Base-by-base conservation (phyloP, 139 green algal species). In the Nannochloris sp. region DNA sequence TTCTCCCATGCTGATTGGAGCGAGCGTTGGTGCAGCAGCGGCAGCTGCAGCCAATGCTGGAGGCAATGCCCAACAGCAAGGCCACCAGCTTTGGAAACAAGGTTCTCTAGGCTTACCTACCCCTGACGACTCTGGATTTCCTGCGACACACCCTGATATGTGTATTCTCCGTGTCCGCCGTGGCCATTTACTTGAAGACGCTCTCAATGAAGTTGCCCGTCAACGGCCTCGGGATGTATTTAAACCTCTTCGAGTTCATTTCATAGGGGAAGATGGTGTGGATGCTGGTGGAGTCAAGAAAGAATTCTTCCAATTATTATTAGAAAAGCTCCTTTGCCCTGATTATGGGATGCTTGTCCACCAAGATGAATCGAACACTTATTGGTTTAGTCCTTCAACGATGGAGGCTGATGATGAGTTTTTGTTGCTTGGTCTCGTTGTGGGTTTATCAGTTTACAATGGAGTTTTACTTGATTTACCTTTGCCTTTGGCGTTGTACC, bases 251-350 rank as follows among this genome's bases (percentile, higher is more conserved):
- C 78, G 88, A 42, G 90, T 97, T 67, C 88, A 97, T 75, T 97
- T 97, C 73, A 97, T 97, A 44, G 88, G 88, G 3, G 90, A 97
- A 81, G 90, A 96, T 25, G 90, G 90, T 60, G 93, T 97, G 31
- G 90, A 97, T 56, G 88, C 86, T 15, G 89, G 89, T 13, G 86
- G 86, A 37, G 83, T 95, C 29, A 90, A 90, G 73, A 96, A 95
- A 79, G 90, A 97, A 80, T 97, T 97, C 63, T 96, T 97, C 79
- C 84, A 92, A 79, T 85, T 97, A 64, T 80, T 97, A 37, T 67
- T 96, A 36, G 80, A 83, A 3, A 78, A 93, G 80, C 79, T 97
- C 71, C 81, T 97, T 19, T 85, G 60, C 39, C 83, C 89, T 2
- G 90, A 93, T 68, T 93, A 91, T 70, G 90, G 90, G 66, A 86